Evolutionary conservation across 176 grass and related monocot species (phyloP).

Genomic region (Rhipidocladum racemiflorum): DNA sequence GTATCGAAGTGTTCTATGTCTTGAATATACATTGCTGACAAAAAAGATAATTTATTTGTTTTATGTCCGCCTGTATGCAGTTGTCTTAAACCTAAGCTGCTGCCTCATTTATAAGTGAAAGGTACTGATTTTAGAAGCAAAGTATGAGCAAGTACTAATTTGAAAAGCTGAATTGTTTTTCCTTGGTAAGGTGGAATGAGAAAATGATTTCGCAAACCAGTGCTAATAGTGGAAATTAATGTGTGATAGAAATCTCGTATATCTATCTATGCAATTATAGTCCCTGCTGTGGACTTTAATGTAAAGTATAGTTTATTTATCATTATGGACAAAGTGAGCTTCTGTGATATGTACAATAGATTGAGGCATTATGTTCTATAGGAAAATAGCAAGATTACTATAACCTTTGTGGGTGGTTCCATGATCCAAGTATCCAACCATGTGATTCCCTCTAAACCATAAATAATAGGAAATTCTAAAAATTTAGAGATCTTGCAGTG

Average conservation of each 20-base stretch:
- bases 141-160: neutral
- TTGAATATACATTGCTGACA: neutral
- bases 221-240: slow-evolving; percentile 5
- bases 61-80: neutral
- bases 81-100: slow-evolving; percentile 6
- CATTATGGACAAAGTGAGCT: neutral
- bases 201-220: neutral
- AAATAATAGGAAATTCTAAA: neutral
- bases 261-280: neutral
- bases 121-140: neutral
- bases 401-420: neutral
- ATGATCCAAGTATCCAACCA: neutral
- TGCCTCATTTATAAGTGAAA: neutral
- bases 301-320: slow-evolving; percentile 1
- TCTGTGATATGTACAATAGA: neutral
- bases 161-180: neutral
- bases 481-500: neutral
- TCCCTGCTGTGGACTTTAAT: neutral
- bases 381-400: neutral
- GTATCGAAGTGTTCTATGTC: neutral
- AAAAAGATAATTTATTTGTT: neutral
- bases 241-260: neutral
- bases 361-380: neutral
- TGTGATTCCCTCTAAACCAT: neutral
- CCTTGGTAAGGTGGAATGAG: neutral